Evolutionary conservation across 352 stramenopile genomes (phyloP).

Genomic region (Pythium angustatum): DNA sequence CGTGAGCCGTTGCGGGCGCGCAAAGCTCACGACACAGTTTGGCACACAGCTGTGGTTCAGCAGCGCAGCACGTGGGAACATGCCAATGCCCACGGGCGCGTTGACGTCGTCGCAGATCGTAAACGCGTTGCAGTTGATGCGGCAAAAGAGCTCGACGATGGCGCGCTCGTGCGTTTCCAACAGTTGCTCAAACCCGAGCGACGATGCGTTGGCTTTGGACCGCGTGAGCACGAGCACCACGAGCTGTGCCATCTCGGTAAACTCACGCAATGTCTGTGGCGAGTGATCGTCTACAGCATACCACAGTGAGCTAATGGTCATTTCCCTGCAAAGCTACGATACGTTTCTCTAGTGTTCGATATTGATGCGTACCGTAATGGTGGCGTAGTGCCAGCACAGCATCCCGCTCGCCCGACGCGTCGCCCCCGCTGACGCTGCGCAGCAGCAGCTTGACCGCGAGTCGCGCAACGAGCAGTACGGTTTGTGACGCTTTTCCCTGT

Average conservation of each 20-base stretch:
- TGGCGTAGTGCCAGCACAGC: conserved; percentile 44
- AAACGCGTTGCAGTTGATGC: conserved; percentile 83
- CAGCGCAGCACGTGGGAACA: conserved; percentile 62
- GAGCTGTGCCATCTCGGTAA: conserved; percentile 59
- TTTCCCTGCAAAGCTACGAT: neutral
- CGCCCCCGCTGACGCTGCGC: neutral
- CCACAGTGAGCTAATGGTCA: too few relatives aligned
- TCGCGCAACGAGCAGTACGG: conserved; percentile 55
- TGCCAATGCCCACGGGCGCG: conserved; percentile 53
- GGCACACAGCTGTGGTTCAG: conserved; percentile 79
- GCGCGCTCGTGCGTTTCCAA: conserved; percentile 30
- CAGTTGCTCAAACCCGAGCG: conserved; percentile 34
- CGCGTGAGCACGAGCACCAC: conserved; percentile 52
- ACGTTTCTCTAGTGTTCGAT: neutral
- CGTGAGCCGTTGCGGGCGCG: conserved; percentile 37
- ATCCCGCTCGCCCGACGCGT: neutral
- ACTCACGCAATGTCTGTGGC: conserved; percentile 38
- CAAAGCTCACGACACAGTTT: conserved; percentile 75
- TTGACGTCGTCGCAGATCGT: conserved; percentile 54
- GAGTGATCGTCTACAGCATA: conserved; percentile 39
- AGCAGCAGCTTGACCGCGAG: conserved; percentile 43
- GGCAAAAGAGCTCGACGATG: conserved; percentile 60
- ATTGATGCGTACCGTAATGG: conserved; percentile 35
- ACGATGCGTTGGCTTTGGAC: conserved; percentile 38
- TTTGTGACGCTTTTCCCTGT: conserved; percentile 31